These are phyloP conservation scores for Tillandsia fasciculata DNA, from an alignment of 176 grass and related monocot species.

Conservation along the genomic window DNA sequence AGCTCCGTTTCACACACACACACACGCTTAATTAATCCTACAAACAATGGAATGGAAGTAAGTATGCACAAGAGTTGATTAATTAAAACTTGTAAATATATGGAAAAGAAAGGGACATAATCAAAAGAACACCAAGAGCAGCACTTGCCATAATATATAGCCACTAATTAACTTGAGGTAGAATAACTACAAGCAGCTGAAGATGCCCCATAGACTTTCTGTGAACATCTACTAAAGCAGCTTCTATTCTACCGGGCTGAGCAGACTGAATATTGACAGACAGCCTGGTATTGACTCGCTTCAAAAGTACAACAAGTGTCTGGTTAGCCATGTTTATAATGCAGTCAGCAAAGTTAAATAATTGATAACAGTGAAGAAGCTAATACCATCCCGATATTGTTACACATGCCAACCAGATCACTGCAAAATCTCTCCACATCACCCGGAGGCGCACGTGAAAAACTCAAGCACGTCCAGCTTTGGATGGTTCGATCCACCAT, in stretches of 20 bases:
- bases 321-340: background rate
- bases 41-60: constrained; percentile 7
- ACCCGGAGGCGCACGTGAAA: constrained; percentile 15
- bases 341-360: background rate
- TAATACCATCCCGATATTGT: constrained; percentile 60
- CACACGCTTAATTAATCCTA: constrained; percentile 57
- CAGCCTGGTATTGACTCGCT: constrained; percentile 19
- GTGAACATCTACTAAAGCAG: constrained; percentile 38
- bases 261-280: constrained; percentile 30
- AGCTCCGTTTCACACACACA: constrained; percentile 70
- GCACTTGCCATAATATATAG: constrained; percentile 49
- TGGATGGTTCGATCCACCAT: constrained; percentile 35
- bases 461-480: constrained; percentile 58
- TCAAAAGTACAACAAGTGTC: constrained; percentile 3
- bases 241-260: constrained; percentile 28
- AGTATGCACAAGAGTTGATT: constrained; percentile 4
- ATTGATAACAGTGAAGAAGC: background rate
- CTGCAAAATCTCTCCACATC: constrained; percentile 23
- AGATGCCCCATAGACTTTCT: constrained; percentile 21
- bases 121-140: background rate
- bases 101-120: background rate
- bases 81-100: background rate
- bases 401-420: constrained; percentile 44
- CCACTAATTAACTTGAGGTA: constrained; percentile 42
- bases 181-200: constrained; percentile 49